Percentiles rank a stretch among this genome's conserved stretches.
Evolutionary conservation across 768 basidiomycete genomes (phyloP).

Genomic region (Favolaschia claudopus): DNA sequence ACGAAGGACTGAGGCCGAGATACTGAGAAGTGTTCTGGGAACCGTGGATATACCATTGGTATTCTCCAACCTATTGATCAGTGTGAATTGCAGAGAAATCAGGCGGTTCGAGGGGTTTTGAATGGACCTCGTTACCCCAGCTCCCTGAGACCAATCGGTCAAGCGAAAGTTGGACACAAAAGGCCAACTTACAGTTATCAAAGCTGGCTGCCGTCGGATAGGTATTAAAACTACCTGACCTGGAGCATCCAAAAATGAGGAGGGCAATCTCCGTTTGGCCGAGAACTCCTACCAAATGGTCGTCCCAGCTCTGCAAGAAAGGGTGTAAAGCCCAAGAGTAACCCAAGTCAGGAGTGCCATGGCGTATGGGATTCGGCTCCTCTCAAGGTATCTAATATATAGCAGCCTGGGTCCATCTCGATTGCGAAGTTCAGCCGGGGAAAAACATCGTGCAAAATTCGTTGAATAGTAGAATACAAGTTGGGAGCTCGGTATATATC

Average conservation of each 20-base stretch:
- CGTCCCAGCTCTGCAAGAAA: slow-evolving; percentile 53
- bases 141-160: background rate
- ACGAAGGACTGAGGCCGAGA: slow-evolving; percentile 55
- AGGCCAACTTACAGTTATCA: slow-evolving; percentile 52
- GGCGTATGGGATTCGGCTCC: background rate
- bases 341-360: slow-evolving; percentile 41
- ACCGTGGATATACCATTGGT: slow-evolving; percentile 73
- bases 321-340: slow-evolving; percentile 43
- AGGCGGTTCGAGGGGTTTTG: no score
- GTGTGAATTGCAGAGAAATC: slow-evolving; percentile 48
- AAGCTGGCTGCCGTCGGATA: slow-evolving; percentile 55
- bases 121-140: slow-evolving; percentile 8
- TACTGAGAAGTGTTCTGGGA: slow-evolving; percentile 58
- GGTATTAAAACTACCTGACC: slow-evolving; percentile 56
- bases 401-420: slow-evolving; percentile 38
- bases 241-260: background rate
- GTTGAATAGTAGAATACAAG: slow-evolving; percentile 4
- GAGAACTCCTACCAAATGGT: slow-evolving; percentile 53
- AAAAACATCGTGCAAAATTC: slow-evolving; percentile 46
- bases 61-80: slow-evolving; percentile 60
- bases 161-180: background rate
- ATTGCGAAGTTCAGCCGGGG: slow-evolving; percentile 37
- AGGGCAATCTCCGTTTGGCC: background rate
- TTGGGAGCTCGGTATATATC: slow-evolving; percentile 33
- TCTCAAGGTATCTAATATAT: slow-evolving; percentile 1